phyloP scores from a whole-genome alignment of 108 stramenopile species.

The Fragilariopsis cylindrus region DNA sequence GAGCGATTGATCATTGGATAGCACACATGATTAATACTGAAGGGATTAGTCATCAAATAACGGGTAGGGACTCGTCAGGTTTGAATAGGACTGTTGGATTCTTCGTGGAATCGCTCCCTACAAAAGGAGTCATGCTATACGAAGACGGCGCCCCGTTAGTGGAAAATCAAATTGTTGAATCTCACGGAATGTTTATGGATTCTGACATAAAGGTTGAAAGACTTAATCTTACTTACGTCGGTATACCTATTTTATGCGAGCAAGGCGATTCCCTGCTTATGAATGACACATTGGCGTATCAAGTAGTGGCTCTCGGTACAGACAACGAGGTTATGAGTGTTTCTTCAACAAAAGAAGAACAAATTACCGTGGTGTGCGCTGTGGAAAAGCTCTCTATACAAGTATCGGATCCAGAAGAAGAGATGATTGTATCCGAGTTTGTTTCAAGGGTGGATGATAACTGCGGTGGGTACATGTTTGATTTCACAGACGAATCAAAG shows the following conservation, averaged over 20 bases:
- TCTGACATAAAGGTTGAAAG: neutral
- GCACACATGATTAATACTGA: neutral
- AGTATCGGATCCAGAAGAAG: neutral
- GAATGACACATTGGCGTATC: constrained; percentile 27
- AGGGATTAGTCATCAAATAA: neutral
- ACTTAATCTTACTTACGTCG: constrained; percentile 5
- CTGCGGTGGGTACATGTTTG: constrained; percentile 35
- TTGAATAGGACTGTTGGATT: constrained; percentile 24
- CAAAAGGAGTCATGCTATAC: constrained; percentile 2
- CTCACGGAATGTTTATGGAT: neutral
- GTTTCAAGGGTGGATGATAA: neutral
- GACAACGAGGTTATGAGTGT: constrained; percentile 24
- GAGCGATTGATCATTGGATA: neutral
- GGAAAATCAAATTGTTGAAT: constrained; percentile 4
- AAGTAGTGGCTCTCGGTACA: constrained; percentile 28
- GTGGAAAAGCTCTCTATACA: constrained; percentile 3
- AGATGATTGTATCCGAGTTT: constrained; percentile 7
- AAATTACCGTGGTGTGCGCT: constrained; percentile 12
- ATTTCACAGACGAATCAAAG: constrained; percentile 8
- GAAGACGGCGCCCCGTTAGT: neutral
- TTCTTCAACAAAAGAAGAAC: constrained; percentile 16
- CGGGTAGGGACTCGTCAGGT: constrained; percentile 25
- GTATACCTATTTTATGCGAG: constrained; percentile 10
- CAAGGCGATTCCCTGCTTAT: neutral
- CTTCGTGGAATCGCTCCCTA: constrained; percentile 27